Percentiles rank a stretch among this genome's conserved stretches.
phyloP scores from a whole-genome alignment of 2,329 filamentous ascomycete species.

The Fusarium sp. region DNA sequence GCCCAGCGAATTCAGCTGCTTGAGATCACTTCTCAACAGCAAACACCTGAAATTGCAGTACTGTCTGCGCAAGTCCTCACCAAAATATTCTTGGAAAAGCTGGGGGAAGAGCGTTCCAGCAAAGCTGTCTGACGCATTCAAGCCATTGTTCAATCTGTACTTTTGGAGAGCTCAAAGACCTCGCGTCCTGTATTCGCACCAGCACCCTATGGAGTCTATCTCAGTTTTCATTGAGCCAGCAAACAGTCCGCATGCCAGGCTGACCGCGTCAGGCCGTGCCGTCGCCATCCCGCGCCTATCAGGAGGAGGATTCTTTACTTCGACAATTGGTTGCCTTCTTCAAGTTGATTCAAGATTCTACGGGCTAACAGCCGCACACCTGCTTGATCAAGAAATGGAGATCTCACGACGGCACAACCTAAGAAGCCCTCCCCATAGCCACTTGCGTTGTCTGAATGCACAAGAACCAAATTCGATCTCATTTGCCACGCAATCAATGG shows the following conservation, averaged over 20 bases:
- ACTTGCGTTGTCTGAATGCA: not conserved
- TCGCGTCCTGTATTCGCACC: not conserved
- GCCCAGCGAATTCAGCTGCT: not conserved
- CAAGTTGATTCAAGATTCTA: not conserved
- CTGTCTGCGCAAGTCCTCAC: not conserved
- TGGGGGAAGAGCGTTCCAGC: not conserved
- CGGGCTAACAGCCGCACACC: not conserved
- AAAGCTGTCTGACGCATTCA: not conserved
- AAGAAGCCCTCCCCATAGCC: not conserved
- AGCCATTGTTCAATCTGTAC: not conserved
- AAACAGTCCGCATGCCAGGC: not conserved
- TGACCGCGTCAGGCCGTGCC: not conserved
- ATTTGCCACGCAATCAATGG: not conserved
- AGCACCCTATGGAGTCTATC: not conserved
- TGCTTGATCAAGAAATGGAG: not conserved
- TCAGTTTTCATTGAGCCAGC: not conserved
- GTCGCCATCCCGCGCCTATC: not conserved
- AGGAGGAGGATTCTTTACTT: not conserved
- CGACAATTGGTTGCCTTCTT: not conserved
- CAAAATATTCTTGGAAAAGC: not conserved
- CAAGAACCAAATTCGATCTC: not conserved
- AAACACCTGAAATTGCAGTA: not conserved
- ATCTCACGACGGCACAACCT: not conserved
- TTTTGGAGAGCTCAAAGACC: not conserved
- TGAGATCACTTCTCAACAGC: not conserved